phyloP scores from a whole-genome alignment of 352 stramenopile genomes.

The Phytopythium kandeliae region DNA sequence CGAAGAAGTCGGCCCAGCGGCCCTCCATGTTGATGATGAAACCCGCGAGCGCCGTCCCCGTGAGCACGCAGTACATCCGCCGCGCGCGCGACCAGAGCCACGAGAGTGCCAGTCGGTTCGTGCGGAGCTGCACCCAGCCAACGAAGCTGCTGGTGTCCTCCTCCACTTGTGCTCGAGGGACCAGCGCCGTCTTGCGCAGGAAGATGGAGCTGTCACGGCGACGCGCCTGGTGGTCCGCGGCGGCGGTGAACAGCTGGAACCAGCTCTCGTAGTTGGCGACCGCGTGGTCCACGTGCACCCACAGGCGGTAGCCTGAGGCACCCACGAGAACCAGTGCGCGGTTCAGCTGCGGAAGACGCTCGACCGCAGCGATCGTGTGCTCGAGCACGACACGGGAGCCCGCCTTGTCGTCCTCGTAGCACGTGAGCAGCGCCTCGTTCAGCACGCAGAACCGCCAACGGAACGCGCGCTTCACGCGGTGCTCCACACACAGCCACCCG shows the following conservation, averaged over 20 bases:
- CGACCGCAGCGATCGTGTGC: constrained; percentile 18
- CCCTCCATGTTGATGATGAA: constrained; percentile 40
- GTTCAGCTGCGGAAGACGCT: constrained; percentile 38
- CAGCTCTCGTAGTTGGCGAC: constrained; percentile 28
- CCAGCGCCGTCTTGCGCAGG: constrained; percentile 1
- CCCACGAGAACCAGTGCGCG: constrained; percentile 31
- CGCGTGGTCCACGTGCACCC: constrained; percentile 29
- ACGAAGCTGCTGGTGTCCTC: constrained; percentile 12
- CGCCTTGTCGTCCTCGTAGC: constrained; percentile 14
- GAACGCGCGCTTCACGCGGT: constrained; percentile 25
- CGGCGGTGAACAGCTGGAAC: constrained; percentile 18
- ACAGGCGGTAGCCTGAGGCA: constrained; percentile 18
- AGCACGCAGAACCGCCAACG: constrained; percentile 37
- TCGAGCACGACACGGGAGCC: constrained; percentile 7
- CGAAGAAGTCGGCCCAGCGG: constrained; percentile 27
- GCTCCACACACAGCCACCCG: constrained; percentile 33
- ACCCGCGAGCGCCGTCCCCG: constrained; percentile 15
- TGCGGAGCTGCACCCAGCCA: constrained; percentile 23
- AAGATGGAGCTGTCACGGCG: constrained; percentile 17
- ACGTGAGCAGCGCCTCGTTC: constrained; percentile 23
- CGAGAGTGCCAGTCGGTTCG: constrained; percentile 9
- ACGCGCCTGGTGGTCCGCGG: constrained; percentile 9
- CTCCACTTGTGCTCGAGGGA: too few species aligned
- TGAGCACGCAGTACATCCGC: constrained; percentile 33
- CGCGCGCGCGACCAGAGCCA: constrained; percentile 13